A percentile compares a stretch with the other conserved stretches of the same genome.
phyloP scores from a whole-genome alignment of 352 stramenopile genomes.

The Elongisporangium senticosum region DNA sequence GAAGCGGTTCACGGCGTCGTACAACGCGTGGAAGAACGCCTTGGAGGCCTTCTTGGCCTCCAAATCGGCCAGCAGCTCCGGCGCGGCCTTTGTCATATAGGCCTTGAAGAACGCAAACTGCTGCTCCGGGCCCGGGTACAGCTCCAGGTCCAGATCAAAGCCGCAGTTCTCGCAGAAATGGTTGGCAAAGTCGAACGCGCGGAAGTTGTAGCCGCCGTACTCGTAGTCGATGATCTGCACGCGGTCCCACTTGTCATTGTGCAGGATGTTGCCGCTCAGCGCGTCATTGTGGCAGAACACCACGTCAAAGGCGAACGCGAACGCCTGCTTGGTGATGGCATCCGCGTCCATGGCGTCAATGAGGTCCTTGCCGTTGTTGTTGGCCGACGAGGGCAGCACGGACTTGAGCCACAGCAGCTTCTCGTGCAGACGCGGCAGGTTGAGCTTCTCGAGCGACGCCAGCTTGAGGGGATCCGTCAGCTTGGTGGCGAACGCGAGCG shows the following conservation, averaged over 20 bases:
- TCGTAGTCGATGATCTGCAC: conserved; percentile 96
- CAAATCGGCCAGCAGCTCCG: conserved; percentile 53
- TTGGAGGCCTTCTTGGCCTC: conserved; percentile 72
- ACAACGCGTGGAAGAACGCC: conserved; percentile 78
- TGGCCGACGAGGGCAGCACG: conserved; percentile 68
- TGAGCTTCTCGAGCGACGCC: conserved; percentile 46
- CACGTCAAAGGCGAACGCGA: conserved; percentile 67
- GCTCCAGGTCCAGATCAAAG: conserved; percentile 87
- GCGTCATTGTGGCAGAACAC: conserved; percentile 94
- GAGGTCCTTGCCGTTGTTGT: conserved; percentile 57
- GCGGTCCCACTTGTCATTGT: conserved; percentile 68
- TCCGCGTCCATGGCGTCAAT: conserved; percentile 45
- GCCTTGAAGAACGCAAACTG: conserved; percentile 84
- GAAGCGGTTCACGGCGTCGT: conserved; percentile 84
- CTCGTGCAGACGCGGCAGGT: conserved; percentile 48
- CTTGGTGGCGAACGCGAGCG: conserved; percentile 57
- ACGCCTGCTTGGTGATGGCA: conserved; percentile 72
- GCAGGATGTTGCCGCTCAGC: conserved; percentile 84
- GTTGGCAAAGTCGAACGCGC: conserved; percentile 93
- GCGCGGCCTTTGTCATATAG: conserved; percentile 74
- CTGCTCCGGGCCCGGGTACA: conserved; percentile 78
- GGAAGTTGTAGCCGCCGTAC: conserved; percentile 92
- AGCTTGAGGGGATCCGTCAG: conserved; percentile 57
- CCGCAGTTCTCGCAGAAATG: conserved; percentile 94
- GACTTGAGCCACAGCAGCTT: conserved; percentile 82